Conservation (phyloP, 2,329 filamentous ascomycete species). For the Fusarium sp. region DNA sequence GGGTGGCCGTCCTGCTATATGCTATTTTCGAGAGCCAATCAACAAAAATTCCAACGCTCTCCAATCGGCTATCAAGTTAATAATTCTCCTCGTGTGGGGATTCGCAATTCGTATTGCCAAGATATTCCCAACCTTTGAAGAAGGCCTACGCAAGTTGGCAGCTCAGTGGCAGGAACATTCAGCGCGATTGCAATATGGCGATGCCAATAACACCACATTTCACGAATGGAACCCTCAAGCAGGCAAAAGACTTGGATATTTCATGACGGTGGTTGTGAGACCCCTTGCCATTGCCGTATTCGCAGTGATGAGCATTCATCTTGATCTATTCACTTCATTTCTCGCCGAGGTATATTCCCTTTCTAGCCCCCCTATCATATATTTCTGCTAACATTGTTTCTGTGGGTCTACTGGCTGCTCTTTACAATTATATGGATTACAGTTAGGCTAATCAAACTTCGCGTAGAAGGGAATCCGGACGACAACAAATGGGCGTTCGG, state of each 20-base stretch:
- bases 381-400: too few species aligned
- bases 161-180: neutral
- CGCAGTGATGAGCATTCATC: neutral
- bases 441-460: neutral
- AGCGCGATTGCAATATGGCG: neutral
- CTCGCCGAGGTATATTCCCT: constrained; percentile 4
- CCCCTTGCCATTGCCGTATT: neutral
- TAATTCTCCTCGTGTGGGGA: neutral
- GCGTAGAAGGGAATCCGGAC: rapidly evolving
- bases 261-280: neutral
- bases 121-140: neutral
- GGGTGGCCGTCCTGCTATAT: neutral
- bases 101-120: constrained; percentile 1
- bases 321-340: constrained; percentile 3
- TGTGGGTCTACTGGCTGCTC: constrained; percentile 5
- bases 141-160: neutral
- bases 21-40: neutral
- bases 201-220: neutral
- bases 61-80: neutral
- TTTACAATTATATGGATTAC: neutral
- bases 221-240: neutral
- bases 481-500: constrained; percentile 22
- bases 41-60: neutral
- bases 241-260: neutral
- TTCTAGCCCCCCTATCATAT: neutral